A percentile compares a stretch with the other conserved stretches of the same genome.
Evolutionary conservation across 2,329 filamentous ascomycete genomes (phyloP).

Genomic region (Apiospora saccharicola): DNA sequence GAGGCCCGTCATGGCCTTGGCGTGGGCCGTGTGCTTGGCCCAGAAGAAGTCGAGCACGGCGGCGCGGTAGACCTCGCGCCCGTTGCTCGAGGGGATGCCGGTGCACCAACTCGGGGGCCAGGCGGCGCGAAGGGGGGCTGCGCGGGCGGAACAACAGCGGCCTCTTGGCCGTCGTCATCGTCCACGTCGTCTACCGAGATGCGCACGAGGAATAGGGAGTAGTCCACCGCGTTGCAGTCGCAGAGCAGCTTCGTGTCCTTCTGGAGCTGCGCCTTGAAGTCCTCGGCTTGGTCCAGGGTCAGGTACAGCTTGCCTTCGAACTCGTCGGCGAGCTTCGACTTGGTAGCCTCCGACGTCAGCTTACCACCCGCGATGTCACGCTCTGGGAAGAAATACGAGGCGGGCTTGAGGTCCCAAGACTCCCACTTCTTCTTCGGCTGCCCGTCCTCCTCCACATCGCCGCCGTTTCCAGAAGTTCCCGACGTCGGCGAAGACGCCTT

Average conservation of each 20-base stretch:
- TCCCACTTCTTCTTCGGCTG: conserved; percentile 62
- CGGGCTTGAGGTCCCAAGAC: conserved; percentile 77
- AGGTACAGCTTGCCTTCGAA: conserved; percentile 73
- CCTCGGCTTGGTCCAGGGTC: conserved; percentile 59
- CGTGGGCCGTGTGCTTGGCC: conserved; percentile 74
- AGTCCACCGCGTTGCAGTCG: conserved; percentile 73
- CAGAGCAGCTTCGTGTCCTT: conserved; percentile 70
- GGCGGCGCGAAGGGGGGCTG: conserved; percentile 45
- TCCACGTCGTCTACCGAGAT: conserved; percentile 36
- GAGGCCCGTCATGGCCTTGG: conserved; percentile 70
- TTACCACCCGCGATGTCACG: conserved; percentile 71
- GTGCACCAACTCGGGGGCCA: conserved; percentile 62
- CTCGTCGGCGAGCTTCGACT: conserved; percentile 70
- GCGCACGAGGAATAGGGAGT: conserved; percentile 76
- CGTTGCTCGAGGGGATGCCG: conserved; percentile 67
- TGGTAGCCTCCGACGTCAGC: conserved; percentile 69
- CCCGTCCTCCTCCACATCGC: conserved; percentile 45
- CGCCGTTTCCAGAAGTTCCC: conserved; percentile 35
- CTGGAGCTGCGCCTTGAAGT: conserved; percentile 62
- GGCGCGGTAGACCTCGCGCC: conserved; percentile 71
- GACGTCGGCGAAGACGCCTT: not conserved
- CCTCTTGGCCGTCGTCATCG: not conserved
- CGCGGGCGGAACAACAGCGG: conserved; percentile 34
- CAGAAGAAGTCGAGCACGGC: conserved; percentile 80
- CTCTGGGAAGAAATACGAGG: conserved; percentile 78